A percentile compares a stretch with the other conserved stretches of the same genome.
Conservation (phyloP, 371 early-diverging fungal genomes). For the Circinella minor region DNA sequence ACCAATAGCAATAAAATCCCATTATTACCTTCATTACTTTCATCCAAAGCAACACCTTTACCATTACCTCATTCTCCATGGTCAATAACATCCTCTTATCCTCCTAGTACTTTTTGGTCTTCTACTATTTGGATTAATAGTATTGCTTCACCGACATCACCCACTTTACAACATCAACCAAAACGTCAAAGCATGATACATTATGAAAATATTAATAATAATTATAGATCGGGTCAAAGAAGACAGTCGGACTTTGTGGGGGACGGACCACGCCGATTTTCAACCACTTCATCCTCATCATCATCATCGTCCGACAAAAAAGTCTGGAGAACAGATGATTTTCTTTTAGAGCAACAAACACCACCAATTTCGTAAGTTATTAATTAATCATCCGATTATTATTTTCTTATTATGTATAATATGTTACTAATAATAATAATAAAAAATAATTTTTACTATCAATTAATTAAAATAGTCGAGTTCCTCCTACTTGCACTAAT, state of each 20-base stretch:
- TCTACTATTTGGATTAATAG: neutral
- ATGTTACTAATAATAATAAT: too few species aligned
- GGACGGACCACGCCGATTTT: neutral
- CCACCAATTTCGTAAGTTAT: neutral
- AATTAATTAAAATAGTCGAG: neutral
- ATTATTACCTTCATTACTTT: neutral
- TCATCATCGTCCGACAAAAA: conserved; percentile 8
- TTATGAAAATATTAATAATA: neutral
- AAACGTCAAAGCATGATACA: neutral
- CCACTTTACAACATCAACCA: neutral
- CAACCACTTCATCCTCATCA: neutral
- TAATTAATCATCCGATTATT: neutral
- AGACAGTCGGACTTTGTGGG: conserved; percentile 3
- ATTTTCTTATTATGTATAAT: neutral
- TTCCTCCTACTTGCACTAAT: neutral
- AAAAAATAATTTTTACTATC: too few species aligned
- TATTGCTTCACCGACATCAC: neutral
- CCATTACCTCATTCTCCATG: conserved; percentile 2
- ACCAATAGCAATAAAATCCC: neutral
- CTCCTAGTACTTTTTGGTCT: neutral
- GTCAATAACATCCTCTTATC: neutral
- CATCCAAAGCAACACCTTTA: conserved; percentile 2
- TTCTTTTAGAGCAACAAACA: neutral
- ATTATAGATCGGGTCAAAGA: neutral
- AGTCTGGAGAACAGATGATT: conserved; percentile 2